Base-by-base conservation (phyloP, 805 yeast genomes). In the Saccharomycopsis sp. region DNA sequence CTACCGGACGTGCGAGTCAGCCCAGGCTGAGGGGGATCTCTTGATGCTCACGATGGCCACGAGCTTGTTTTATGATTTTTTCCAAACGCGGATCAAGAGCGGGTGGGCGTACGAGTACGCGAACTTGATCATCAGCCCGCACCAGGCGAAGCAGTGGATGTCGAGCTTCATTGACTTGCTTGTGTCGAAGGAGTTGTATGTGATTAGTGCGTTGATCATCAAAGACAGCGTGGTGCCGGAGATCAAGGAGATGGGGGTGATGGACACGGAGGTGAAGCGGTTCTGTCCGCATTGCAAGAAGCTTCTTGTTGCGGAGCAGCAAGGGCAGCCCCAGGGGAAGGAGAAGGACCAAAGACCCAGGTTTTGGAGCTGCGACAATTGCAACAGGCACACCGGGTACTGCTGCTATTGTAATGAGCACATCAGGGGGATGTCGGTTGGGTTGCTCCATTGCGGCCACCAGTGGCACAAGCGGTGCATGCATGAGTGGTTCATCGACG, bases 381-480 rank as follows among this genome's bases (percentile, higher is more conserved):
- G 96, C 57, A 61, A 67, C 8, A 63, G 60, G 38, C 63, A 64
- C 12, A 77, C 75, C 46, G 78, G 75, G 44, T 69, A 76, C n/a
- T 88, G 96, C 58, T 68, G 78, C 20, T 73, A 78, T 46, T 88
- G 96, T 58, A 69, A 79, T 47, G 80, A 73, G 53, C 85, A 94
- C 0, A 66, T 88, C 52, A 74, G 72, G 49, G 94, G 94, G 1
- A 64, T 82, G 42, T 69, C 78, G 12, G 71, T 82, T 12, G 70
- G 63, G 46, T 61, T 65, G 46, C 56, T 81, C 38, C 70, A 64
- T 19, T 89, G 97, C 63, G 96, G 96, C 0, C 97, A 89, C 58
- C 67, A 77, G 42, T 87, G 89, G 1, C 97, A 89, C 60, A 75
- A 75, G 53, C 78, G 77, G 2, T 89, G 97, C 63, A 63, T 86